Base-by-base conservation (phyloP, 805 yeast genomes). In the Barnettozyma populi region DNA sequence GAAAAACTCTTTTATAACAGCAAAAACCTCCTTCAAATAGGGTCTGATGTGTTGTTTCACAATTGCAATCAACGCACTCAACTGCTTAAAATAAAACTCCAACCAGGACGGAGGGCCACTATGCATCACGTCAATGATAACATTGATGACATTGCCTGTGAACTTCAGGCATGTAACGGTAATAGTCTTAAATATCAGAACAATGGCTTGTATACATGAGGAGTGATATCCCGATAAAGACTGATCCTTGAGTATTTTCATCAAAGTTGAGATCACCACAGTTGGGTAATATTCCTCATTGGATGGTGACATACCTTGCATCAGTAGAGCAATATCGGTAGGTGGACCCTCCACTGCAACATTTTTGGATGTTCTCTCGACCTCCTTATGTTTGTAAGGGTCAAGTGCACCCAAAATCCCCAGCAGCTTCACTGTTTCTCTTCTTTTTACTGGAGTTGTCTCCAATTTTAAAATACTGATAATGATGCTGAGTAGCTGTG, bases 381-480 rank as follows among this genome's bases (percentile, higher is more conserved):
- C 87, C 57, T 89, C 96, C 47, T 96, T 80, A 56, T 90, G 95
- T 61, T 88, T 90, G 62, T 92, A 94, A 1, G 99, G 99, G 66
- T 94, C 99, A 42, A 94, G 70, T 0, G 99, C 99, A 53, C 99
- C 99, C 37, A 94, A 70, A 31, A 90, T 90, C 61, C 99, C 99
- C 48, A 94, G 71, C 21, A 94, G 67, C 53, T 92, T 76, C 1
- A 94, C 96, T 0, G 97, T 86, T 63, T 94, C 98, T 48, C 96
- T 72, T 59, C 94, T 79, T 7, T 88, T 82, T 4, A 77, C 69
- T 3, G 84, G 77, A 0, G 95, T 79, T 10, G 80, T 78, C 59
- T 92, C 97, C 49, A 90, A 80, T 53, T 86, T 86, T 47, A 94
- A 68, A 36, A 94, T 89, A 46, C 82, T 83, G 4, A 90, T 87